These are phyloP conservation scores for Pseudogymnoascus sp. DNA, from an alignment of 2,329 filamentous ascomycete species.

Conservation along the genomic window DNA sequence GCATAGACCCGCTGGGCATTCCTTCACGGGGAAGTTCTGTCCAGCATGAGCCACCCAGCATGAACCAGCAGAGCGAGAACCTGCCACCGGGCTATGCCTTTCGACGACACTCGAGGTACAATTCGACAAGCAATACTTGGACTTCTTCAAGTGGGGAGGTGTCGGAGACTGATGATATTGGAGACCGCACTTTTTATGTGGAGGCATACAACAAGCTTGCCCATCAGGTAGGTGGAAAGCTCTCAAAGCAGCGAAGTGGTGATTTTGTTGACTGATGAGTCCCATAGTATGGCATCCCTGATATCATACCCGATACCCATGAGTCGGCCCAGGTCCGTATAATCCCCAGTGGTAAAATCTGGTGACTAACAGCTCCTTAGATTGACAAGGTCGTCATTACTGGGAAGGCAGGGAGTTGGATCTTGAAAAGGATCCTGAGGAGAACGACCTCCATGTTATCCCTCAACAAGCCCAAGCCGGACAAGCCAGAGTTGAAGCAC, in stretches of 20 bases:
- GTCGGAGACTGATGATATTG: slow-evolving; percentile 42
- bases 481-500: slow-evolving; percentile 30
- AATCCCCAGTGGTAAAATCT: neutral
- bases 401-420: slow-evolving; percentile 31
- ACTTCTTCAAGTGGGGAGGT: slow-evolving; percentile 45
- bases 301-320: slow-evolving; percentile 21
- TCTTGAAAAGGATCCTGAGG: slow-evolving; percentile 31
- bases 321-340: slow-evolving; percentile 18
- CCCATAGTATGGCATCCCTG: slow-evolving; percentile 43
- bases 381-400: slow-evolving; percentile 10
- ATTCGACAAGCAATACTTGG: slow-evolving; percentile 47
- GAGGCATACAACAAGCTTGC: slow-evolving; percentile 54
- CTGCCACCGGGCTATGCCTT: neutral
- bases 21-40: neutral
- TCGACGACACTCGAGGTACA: slow-evolving; percentile 12
- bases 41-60: neutral
- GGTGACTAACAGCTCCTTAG: neutral
- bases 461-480: slow-evolving; percentile 20
- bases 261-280: neutral
- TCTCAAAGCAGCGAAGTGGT: neutral
- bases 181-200: slow-evolving; percentile 42
- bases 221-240: slow-evolving; percentile 38
- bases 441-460: slow-evolving; percentile 29
- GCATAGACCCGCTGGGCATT: neutral
- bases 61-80: neutral